Base-by-base conservation (phyloP, 176 grass and related monocot species). In the Oryza coarctata region DNA sequence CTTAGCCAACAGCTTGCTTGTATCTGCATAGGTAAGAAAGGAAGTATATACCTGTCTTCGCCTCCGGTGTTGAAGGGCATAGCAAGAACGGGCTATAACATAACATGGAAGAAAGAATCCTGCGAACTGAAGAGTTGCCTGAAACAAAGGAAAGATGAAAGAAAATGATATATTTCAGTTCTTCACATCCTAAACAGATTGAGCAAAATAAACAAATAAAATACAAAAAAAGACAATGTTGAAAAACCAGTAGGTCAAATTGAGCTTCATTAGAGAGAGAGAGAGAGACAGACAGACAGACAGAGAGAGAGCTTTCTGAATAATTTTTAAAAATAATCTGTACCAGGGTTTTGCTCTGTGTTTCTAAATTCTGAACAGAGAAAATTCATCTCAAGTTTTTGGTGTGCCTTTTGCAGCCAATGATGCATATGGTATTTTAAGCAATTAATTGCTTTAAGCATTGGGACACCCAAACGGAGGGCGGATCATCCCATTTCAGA, bases 101-200 rank as follows among this genome's bases (percentile, higher is more conserved):
- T 96, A 99, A 73, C 97, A 99, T 27, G 97, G 97, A 75, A 99
- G 83, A 65, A 99, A 90, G 80, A 99, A 90, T 20, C 89, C 97
- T 2, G 88, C 89, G 23, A 96, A 94, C 74, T 94, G 93, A 76
- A 99, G 87, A 87, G 85, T 88, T 39, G 87, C 89, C 97, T 99
- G 87, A 89, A 92, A 89, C 23, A n/a, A 39, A 39, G 38, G 1
- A 77, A 74, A 64, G 20, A 49, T 15, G 2, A 34, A 34, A 79
- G 43, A 77, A 80, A 84, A 55, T 55, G 6, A 3, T 63, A 76
- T 22, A 70, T 76, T 70, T 20, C 31, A 25, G 9, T 39, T 41
- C 1, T 18, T 33, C n/a, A 31, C 63, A 83, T 49, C 28, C 30
- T 26, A 75, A 63, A 83, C 27, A 34, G 29, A 12, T 3, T 76